Conservation (phyloP, 1,139 yeast genomes). For the Kodamaea plutei region DNA sequence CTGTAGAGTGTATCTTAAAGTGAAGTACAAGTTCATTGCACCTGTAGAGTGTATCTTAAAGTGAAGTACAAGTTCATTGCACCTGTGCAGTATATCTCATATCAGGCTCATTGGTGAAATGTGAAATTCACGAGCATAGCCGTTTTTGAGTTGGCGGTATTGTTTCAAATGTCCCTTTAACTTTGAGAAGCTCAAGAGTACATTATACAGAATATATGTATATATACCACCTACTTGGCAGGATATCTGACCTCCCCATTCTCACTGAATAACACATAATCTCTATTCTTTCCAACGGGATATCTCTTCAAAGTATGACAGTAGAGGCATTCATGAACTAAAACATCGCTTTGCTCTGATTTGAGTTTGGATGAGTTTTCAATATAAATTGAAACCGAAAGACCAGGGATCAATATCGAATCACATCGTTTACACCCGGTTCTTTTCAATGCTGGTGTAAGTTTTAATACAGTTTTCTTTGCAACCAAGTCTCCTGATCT, state of each 20-base stretch:
- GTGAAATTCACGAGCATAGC: too few relatives aligned
- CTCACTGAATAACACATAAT: conserved; percentile 28
- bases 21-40: too few relatives aligned
- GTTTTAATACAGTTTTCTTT: conserved; percentile 57
- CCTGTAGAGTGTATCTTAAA: too few relatives aligned
- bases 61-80: too few relatives aligned
- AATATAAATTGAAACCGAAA: conserved; percentile 29
- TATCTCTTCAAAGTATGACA: conserved; percentile 28
- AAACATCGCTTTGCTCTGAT: conserved; percentile 29
- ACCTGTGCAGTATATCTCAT: too few relatives aligned
- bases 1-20: too few relatives aligned
- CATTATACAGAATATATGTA: too few relatives aligned
- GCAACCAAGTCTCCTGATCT: conserved; percentile 49
- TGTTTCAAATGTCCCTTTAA: too few relatives aligned
- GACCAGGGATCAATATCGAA: conserved; percentile 45
- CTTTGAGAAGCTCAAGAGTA: too few relatives aligned
- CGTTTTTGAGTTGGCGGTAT: too few relatives aligned
- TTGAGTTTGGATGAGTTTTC: conserved; percentile 24
- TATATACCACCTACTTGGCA: conserved; percentile 11
- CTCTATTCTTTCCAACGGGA: conserved; percentile 32
- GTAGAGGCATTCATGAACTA: conserved; percentile 25
- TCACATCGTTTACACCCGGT: conserved; percentile 58
- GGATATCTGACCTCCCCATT: conserved; percentile 17
- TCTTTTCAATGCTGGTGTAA: conserved; percentile 60
- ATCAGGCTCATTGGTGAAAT: too few relatives aligned